Percentiles rank a stretch among this genome's conserved stretches.
Evolutionary conservation across 2,329 filamentous ascomycete species (phyloP).

Genomic region (Fusarium humuli): DNA sequence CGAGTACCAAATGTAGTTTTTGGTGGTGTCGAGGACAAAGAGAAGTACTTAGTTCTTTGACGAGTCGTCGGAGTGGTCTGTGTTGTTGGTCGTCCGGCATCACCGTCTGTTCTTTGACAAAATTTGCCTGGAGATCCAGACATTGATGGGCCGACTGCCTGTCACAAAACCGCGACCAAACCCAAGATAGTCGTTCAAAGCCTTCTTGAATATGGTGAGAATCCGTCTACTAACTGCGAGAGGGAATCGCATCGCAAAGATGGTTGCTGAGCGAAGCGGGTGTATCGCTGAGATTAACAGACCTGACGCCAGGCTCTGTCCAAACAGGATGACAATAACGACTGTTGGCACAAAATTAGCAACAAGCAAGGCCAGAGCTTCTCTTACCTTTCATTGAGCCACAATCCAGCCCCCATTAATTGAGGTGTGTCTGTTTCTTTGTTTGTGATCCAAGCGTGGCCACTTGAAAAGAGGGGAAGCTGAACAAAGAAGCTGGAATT

Average conservation of each 20-base stretch:
- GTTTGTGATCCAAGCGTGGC: constrained; percentile 7
- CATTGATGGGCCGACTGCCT: no score
- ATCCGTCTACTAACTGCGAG: no score
- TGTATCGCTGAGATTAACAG: neutral
- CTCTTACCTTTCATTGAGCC: neutral
- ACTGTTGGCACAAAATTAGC: constrained; percentile 29
- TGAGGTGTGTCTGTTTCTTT: constrained; percentile 17
- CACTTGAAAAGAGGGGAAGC: constrained; percentile 18
- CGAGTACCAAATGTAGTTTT: constrained; percentile 8
- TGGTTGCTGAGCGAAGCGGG: neutral
- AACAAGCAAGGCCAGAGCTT: constrained; percentile 1
- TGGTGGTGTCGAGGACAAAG: constrained; percentile 30
- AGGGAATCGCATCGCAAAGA: neutral
- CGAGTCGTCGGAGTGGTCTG: constrained; percentile 19
- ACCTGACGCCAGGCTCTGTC: neutral
- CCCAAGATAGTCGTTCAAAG: no score
- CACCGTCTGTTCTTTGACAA: constrained; percentile 17
- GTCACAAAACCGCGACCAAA: no score
- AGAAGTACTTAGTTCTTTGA: constrained; percentile 17
- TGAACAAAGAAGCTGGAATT: constrained; percentile 28
- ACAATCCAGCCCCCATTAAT: neutral
- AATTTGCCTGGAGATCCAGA: neutral
- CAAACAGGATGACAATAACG: constrained; percentile 32
- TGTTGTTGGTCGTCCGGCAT: constrained; percentile 11
- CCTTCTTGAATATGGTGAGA: no score